Evolutionary conservation across 176 grass and related monocot species (phyloP), one percentile per base, ranked within the genome.

Genomic region (Avena eriantha): DNA sequence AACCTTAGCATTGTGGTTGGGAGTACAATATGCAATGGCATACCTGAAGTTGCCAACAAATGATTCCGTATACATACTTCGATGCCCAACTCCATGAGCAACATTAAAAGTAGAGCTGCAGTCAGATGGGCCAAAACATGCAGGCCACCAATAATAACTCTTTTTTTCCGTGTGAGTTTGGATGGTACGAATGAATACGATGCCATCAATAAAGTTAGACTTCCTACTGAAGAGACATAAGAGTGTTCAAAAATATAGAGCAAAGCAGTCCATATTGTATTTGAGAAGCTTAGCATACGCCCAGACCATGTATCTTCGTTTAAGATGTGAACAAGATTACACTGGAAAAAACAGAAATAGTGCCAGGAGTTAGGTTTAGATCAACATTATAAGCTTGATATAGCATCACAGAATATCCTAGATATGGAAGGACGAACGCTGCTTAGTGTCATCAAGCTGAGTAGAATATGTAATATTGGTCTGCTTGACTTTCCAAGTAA

Each of bases 1-100:
- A 65, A 65, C 72, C 26, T 16, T 47, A 49, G 43, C 11, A 0
- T 19, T 51, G 36, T 43, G 13, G 56, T 43, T 54, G 16, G 80
- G 69, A 87, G 56, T 71, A 79, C 8, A 24, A 39, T 76, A 80
- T 80, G 65, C 8, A 23, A 80, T 84, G 14, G 8, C 59, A 55
- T 92, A 98, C 96, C 96, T 98, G 96, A 95, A 90, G 96, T 98
- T 16, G 92, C 93, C 78, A 98, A 86, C 35, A 98, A 77, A 86
- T 90, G 90, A 92, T 98, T 94, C 54, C 93, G 91, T n/a, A 96
- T 92, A 88, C 96, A 98, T 73, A 98, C 86, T 90, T 98, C 96
- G 86, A 98, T 98, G 69, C 88, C 92, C 86, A 98, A 85, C 84
- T 96, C 93, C 80, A 98, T 91, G 73, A 98, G 92, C 89, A 98